These are phyloP conservation scores for Globisporangium parvum DNA, from an alignment of 352 stramenopile species.

Conservation along the genomic window DNA sequence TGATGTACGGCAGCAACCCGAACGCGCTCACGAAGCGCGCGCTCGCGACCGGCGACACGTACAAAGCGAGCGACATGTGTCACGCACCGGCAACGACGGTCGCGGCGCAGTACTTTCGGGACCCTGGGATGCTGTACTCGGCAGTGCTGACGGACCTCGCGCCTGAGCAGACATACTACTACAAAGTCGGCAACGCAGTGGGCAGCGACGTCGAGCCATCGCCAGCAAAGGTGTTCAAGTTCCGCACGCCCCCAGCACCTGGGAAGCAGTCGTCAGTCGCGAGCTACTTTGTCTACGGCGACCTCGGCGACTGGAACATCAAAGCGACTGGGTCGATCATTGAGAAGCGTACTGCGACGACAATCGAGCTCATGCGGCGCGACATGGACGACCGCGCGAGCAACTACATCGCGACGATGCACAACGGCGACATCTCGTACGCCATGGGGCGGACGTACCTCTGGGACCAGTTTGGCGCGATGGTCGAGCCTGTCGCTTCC, in stretches of 20 bases:
- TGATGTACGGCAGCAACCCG: slow-evolving; percentile 25
- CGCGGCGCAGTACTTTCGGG: slow-evolving; percentile 2
- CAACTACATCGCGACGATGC: slow-evolving; percentile 51
- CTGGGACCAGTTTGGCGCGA: slow-evolving; percentile 66
- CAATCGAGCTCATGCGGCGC: slow-evolving; percentile 21
- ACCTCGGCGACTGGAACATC: slow-evolving; percentile 39
- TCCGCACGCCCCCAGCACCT: slow-evolving; percentile 2
- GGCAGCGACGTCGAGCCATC: not conserved
- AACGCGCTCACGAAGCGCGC: not conserved
- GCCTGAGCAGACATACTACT: slow-evolving; percentile 18
- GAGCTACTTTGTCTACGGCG: slow-evolving; percentile 63
- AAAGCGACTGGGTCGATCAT: slow-evolving; percentile 7
- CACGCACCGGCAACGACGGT: slow-evolving; percentile 16
- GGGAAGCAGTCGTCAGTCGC: slow-evolving; percentile 13
- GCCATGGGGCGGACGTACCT: slow-evolving; percentile 39
- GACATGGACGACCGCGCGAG: slow-evolving; percentile 13
- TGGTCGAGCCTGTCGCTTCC: slow-evolving; percentile 57
- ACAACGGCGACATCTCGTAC: slow-evolving; percentile 72
- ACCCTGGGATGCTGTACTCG: slow-evolving; percentile 10
- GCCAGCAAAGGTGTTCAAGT: slow-evolving; percentile 5
- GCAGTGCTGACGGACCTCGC: slow-evolving; percentile 15
- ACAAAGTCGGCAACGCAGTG: slow-evolving; percentile 12
- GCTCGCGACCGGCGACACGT: not conserved
- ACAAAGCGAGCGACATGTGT: slow-evolving; percentile 24
- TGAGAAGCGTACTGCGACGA: slow-evolving; percentile 22